Evolutionary conservation across 495 filamentous ascomycete genomes (phyloP), one percentile per base, ranked within the genome.

Genomic region (Penicillium crystallinum): DNA sequence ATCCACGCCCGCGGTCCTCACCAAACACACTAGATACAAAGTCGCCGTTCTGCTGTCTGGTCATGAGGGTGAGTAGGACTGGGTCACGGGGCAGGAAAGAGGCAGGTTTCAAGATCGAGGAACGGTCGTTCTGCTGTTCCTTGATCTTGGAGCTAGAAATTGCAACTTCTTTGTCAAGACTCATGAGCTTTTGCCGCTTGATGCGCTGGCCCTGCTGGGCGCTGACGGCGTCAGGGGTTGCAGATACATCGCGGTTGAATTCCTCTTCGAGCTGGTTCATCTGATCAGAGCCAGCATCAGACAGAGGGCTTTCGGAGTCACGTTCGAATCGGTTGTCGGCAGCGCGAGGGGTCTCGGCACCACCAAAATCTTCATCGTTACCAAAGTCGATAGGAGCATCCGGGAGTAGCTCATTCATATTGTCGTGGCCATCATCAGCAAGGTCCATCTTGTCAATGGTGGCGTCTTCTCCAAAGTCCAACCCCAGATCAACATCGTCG

Each of bases 41-140:
- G 21, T 83, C 86, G 35, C 92, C 92, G 38, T 81, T 90, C 62
- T 86, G 88, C 64, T 95, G 91, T 71, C 96, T 81, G 59, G 86
- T 88, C 77, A 95, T 86, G n/a, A 98, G 75, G 30, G 89, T 87
- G 11, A 96, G 72, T 15, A 97, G 71, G 34, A 89, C 81, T 1
- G 91, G 89, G 56, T 98, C 90, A 34, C 91, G 82, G 12, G 92
- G 86, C 22, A 97, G 70, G 64, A 92, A 95, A 12, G 81, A 80
- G 21, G 87, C 78, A 7, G 83, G 81, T 65, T 87, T 89, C 46
- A 95, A 69, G 54, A 97, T 97, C 40, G 82, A 85, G 17, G 86
- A 83, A 53, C 86, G 84, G 54, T 91, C 86, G 25, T 80, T 75
- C 59, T 95, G 89, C 66, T 90, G 88, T 34, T 83, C 78, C 64